Base-by-base conservation (phyloP, 208 protist species). In the Leptomonas pyrrhocoris region DNA sequence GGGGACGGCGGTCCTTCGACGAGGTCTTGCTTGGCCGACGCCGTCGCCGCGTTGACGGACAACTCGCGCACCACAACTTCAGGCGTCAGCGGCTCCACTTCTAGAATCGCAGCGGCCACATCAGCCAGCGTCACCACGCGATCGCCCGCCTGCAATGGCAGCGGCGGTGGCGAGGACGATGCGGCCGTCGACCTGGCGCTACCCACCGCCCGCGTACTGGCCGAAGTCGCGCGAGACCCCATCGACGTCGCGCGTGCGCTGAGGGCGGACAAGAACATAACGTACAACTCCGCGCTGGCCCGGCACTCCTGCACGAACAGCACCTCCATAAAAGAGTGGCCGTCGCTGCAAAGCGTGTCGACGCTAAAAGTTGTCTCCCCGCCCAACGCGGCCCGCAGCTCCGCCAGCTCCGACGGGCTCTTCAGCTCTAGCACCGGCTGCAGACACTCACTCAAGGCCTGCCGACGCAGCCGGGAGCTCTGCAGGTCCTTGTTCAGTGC, bases 221-320 rank as follows among this genome's bases (percentile, higher is more conserved):
- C 34, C 21, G 56, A 74, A 4, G 65, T 23, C 56, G 27, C 69
- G 1, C 60, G 43, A 1, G 43, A 55, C 46, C n/a, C n/a, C 60
- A 65, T 55, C 30, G 46, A 12, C 46, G 60, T 48, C 34, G 80
- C 38, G 28, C 76, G 69, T 54, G 61, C 73, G 1, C 76, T 87
- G n/a, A 94, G 68, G 3, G 79, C 76, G 19, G 71, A 63, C 4
- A 95, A 16, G n/a, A 95, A 51, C 8, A 53, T 28, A 12, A 76
- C 43, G 68, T 94, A 95, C 60, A 93, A 76, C 16, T 78, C 51
- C 63, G 85, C 81, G 45, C 74, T 68, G 23, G 68, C 73, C 13
- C 62, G 64, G 68, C 86, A 93, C 56, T 90, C 85, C 64, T 93
- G 87, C 48, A 83, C 77, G n/a, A 93, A 83, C 28, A 95, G 73